A percentile compares a stretch with the other conserved stretches of the same genome.
Conservation (phyloP, 306 rosid species). For the Vigna unguiculata region DNA sequence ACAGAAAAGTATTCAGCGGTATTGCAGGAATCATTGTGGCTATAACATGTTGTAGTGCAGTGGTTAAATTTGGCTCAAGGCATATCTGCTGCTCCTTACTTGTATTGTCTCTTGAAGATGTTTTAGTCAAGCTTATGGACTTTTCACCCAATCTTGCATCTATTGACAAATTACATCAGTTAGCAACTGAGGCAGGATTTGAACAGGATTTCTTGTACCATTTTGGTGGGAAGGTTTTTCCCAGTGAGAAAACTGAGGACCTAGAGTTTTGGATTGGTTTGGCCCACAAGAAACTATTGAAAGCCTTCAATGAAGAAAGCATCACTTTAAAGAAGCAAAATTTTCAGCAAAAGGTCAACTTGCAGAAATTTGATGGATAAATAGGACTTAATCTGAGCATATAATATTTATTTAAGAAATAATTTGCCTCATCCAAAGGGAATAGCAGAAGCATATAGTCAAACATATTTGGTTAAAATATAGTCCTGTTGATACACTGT, state of each 20-base stretch:
- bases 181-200: slow-evolving; percentile 74
- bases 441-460: slow-evolving; percentile 16
- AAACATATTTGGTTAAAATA: slow-evolving; percentile 11
- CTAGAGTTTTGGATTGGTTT: slow-evolving; percentile 76
- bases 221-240: slow-evolving; percentile 67
- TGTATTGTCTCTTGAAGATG: slow-evolving; percentile 48
- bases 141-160: slow-evolving; percentile 60
- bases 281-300: slow-evolving; percentile 65
- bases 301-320: slow-evolving; percentile 56
- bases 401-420: slow-evolving; percentile 20
- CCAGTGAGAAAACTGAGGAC: slow-evolving; percentile 65
- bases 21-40: slow-evolving; percentile 80
- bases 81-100: slow-evolving; percentile 42
- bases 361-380: slow-evolving; percentile 30
- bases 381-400: slow-evolving; percentile 8
- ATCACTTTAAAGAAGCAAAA: slow-evolving; percentile 47
- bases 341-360: slow-evolving; percentile 58
- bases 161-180: slow-evolving; percentile 66
- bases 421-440: not conserved
- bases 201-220: slow-evolving; percentile 62
- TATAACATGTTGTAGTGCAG: slow-evolving; percentile 73
- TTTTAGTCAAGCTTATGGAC: slow-evolving; percentile 67
- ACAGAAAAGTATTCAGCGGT: slow-evolving; percentile 68
- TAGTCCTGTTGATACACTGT: not conserved
- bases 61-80: slow-evolving; percentile 58